phyloP scores from a whole-genome alignment of 2,329 filamentous ascomycete genomes.

The Colletotrichum gloeosporioides region DNA sequence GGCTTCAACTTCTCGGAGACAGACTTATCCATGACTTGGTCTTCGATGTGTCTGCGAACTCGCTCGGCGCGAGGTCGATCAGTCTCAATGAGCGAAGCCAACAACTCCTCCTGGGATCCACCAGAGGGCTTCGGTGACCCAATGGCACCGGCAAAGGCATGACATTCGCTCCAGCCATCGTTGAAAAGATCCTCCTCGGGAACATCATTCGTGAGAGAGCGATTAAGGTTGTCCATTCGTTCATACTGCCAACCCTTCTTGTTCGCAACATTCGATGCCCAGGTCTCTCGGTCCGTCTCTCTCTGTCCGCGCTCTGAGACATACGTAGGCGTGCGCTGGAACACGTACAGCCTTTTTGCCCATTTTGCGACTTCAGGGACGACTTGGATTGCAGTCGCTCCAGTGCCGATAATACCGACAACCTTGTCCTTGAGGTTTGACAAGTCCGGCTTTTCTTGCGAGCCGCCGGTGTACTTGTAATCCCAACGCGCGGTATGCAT shows the following conservation, averaged over 20 bases:
- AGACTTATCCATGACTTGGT: constrained; percentile 52
- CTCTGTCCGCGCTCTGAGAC: constrained; percentile 41
- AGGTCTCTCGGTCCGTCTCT: constrained; percentile 37
- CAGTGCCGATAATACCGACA: constrained; percentile 55
- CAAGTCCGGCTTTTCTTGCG: constrained; percentile 40
- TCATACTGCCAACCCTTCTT: constrained; percentile 54
- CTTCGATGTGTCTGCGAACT: constrained; percentile 49
- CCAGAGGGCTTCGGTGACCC: constrained; percentile 46
- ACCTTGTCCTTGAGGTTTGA: constrained; percentile 49
- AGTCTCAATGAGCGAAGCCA: constrained; percentile 40
- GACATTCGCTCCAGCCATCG: constrained; percentile 49
- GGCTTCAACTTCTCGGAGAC: constrained; percentile 59
- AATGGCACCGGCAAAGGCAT: constrained; percentile 38
- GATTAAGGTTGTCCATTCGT: constrained; percentile 39
- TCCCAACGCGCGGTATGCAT: constrained; percentile 51
- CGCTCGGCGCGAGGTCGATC: constrained; percentile 47
- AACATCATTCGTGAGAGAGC: constrained; percentile 39
- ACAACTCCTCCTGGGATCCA: constrained; percentile 30
- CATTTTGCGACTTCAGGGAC: constrained; percentile 50
- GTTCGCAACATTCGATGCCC: constrained; percentile 36
- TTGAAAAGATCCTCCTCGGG: constrained; percentile 43
- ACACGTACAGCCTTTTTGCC: constrained; percentile 55
- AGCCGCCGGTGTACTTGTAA: constrained; percentile 46
- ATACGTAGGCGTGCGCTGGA: constrained; percentile 57
- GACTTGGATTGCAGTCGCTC: constrained; percentile 51